These are phyloP conservation scores for Blakeslea trispora DNA, from an alignment of 371 early-diverging fungal genomes.

Conservation along the genomic window DNA sequence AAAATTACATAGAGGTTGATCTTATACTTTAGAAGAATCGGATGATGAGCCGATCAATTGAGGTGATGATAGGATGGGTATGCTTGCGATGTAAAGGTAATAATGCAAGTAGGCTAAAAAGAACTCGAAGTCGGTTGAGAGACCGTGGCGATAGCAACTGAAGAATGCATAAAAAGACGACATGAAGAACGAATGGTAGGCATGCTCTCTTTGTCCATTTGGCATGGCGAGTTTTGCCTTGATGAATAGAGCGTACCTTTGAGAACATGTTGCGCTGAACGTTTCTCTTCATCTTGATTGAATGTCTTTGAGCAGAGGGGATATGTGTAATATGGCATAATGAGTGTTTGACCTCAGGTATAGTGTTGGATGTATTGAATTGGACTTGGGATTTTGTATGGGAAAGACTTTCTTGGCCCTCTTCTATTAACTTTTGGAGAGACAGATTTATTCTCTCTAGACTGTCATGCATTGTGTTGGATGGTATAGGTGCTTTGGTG, in stretches of 20 bases:
- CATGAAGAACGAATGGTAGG: not conserved
- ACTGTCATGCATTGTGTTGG: slow-evolving; percentile 11
- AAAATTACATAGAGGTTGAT: not conserved
- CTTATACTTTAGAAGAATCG: not conserved
- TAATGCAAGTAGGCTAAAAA: too few relatives aligned
- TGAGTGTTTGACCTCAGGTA: not conserved
- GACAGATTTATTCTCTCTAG: slow-evolving; percentile 16
- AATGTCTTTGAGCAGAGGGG: too few relatives aligned
- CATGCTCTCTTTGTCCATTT: not conserved
- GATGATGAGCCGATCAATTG: not conserved
- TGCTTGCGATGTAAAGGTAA: too few relatives aligned
- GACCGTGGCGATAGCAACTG: not conserved
- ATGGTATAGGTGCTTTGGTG: not conserved
- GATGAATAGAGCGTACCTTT: too few relatives aligned
- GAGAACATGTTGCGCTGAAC: too few relatives aligned
- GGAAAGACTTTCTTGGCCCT: slow-evolving; percentile 20
- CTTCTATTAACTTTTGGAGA: slow-evolving; percentile 15
- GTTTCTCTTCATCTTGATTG: too few relatives aligned
- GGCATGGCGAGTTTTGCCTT: not conserved
- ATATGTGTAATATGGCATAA: too few relatives aligned
- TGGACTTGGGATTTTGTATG: too few relatives aligned
- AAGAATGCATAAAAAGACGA: not conserved
- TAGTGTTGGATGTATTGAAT: not conserved
- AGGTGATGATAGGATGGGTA: not conserved
- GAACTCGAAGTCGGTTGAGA: not conserved